Conservation (phyloP, 2,329 filamentous ascomycete species). For the Camillea tinctor region DNA sequence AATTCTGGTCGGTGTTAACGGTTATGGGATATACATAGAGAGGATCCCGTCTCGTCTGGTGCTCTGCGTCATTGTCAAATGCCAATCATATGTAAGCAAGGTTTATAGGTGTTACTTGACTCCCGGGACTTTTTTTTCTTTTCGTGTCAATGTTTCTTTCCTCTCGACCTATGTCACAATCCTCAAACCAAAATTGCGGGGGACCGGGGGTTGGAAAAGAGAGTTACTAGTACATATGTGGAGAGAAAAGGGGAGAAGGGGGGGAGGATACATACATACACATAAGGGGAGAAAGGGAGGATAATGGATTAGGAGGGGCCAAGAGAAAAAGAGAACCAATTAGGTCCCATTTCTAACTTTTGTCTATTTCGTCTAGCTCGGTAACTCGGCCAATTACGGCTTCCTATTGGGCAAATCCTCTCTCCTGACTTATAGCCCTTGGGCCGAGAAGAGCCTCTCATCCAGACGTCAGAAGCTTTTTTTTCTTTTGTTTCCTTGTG, state of each 20-base stretch:
- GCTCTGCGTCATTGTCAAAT: constrained; percentile 25
- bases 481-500: too few species aligned
- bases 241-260: too few species aligned
- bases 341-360: not conserved
- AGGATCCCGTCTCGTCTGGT: not conserved
- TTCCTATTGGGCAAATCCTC: constrained; percentile 21
- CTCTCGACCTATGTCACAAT: constrained; percentile 1
- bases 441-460: constrained; percentile 34
- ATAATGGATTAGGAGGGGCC: too few species aligned
- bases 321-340: constrained; percentile 9
- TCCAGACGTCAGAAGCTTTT: constrained; percentile 21
- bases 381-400: constrained; percentile 48
- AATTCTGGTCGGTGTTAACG: not conserved
- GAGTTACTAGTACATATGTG: not conserved
- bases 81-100: constrained; percentile 8
- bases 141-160: too few species aligned
- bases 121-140: constrained; percentile 5
- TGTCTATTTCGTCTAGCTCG: constrained; percentile 34
- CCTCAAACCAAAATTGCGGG: constrained; percentile 13
- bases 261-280: too few species aligned
- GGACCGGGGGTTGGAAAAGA: constrained; percentile 11
- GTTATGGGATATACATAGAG: not conserved
- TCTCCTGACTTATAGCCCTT: constrained; percentile 33
- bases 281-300: too few species aligned
- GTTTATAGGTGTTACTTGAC: constrained; percentile 7